Evolutionary conservation across 83 land plant genomes (phyloP), one percentile per base, ranked within the genome.

Genomic region (Picea abies): DNA sequence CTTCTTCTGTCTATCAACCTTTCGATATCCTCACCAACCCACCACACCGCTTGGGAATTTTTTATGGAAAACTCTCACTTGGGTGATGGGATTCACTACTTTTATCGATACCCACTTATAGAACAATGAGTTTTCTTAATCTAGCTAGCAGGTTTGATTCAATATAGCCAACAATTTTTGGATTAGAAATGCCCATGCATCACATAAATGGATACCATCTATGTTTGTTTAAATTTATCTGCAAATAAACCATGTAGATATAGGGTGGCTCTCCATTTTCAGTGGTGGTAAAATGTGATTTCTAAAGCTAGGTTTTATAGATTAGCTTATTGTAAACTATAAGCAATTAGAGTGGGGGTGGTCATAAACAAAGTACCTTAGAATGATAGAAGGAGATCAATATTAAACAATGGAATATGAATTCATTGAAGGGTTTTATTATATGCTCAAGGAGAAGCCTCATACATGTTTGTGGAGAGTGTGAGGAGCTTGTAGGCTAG

Each of bases 381-480:
- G 77, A 73, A 73, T 73, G 77, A 73, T 73, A 73, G 77, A 73
- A 44, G 77, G 77, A 73, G 77, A 49, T 47, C 77, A 73, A 0
- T 73, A 73, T 73, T 22, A 58, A 73, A n/a, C 58, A 73, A 73
- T 73, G 77, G 77, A 73, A 41, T 73, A 73, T 44, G 60, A 73
- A 22, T n/a, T 73, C 47, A 73, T 29, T 1, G 60, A 79, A 29
- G 58, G 58, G 58, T 56, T 56, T 56, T 79, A 79, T 14, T 39
- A 79, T 32, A 79, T 68, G 41, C 39, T 79, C 7, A n/a, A n/a
- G 82, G 73, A 12, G 82, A 63, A 25, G 82, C 23, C 32, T 80
- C 82, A 35, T 52, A 67, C 14, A 81, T 81, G 82, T 81, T 58
- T 20, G 78, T 81, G 52, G 82, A 81, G 44, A 81, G 73, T 37